Base-by-base conservation (phyloP, 1,139 yeast species). In the Wickerhamomyces sp. region DNA sequence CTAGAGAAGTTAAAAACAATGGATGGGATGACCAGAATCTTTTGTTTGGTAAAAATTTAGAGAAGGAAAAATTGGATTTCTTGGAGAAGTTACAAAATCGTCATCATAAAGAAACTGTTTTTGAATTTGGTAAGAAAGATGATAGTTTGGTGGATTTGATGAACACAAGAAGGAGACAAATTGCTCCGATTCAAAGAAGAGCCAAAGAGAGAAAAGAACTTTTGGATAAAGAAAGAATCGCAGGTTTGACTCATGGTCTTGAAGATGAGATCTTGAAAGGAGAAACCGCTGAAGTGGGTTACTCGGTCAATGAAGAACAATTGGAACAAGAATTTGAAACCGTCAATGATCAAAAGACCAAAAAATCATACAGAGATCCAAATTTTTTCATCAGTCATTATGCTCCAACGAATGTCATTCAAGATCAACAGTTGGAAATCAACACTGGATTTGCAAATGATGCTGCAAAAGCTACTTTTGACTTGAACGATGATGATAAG, bases 11-110 rank as follows among this genome's bases (percentile, higher is more conserved):
- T 32, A 61, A 83, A 44, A 71, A 70, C n/a, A 68, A 78, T 9
- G 88, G 84, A 4, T 93, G 97, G 97, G 95, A 89, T 56, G 88
- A 75, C 22, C 91, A 84, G 50, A 89, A 87, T 59, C 59, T 87
- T 26, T 56, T 83, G 37, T 86, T 86, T 59, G 93, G 93, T 17
- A 72, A 74, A 31, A 79, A 80, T 53, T 53, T 70, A 37, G 96
- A 88, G 54, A 69, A 65, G 41, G 95, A 83, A 46, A 85, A 88
- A 55, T 72, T 85, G 30, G 73, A 64, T 15, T 79, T 91, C 51
- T 68, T 93, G 46, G 82, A 76, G 11, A 77, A 78, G 49, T 66
- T 93, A 40, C 74, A 75, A 36, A 73, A 85, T 47, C 69, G 96
- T 52, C 58, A 70, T 35, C 65, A 75, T 31, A 81, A 85, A 52